These are phyloP conservation scores for Boletus coccyginus DNA, from an alignment of 768 basidiomycete genomes.

Conservation along the genomic window DNA sequence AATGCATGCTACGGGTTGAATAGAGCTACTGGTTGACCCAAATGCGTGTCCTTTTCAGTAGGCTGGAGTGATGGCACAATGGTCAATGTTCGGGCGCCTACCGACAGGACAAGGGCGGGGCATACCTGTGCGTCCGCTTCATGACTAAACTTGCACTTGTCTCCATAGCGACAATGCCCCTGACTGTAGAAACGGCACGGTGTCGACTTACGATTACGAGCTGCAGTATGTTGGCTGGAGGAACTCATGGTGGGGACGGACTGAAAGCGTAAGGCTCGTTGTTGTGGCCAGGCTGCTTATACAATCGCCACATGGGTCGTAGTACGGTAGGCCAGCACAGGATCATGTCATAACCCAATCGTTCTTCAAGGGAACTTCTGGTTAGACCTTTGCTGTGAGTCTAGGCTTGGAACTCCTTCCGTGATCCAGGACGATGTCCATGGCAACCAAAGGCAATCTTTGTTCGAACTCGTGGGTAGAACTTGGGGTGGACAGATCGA, in stretches of 20 bases:
- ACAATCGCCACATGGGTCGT: background rate
- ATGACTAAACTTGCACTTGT: slow-evolving; percentile 26
- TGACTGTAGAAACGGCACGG: slow-evolving; percentile 22
- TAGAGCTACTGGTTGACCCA: background rate
- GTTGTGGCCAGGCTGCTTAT: background rate
- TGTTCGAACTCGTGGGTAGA: too few species aligned
- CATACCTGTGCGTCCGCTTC: slow-evolving; percentile 7
- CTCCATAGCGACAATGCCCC: slow-evolving; percentile 28
- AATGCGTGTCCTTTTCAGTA: background rate
- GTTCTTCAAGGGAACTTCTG: too few species aligned
- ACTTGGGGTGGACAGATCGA: too few species aligned
- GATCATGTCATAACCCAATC: background rate
- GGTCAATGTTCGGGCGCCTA: background rate
- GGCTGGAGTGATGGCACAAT: too few species aligned
- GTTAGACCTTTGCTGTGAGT: too few species aligned
- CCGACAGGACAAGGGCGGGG: background rate
- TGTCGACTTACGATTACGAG: slow-evolving; percentile 1
- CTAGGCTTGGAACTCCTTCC: too few species aligned
- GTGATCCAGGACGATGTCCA: too few species aligned
- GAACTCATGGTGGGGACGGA: slow-evolving; percentile 11
- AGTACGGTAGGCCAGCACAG: background rate
- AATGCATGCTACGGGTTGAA: background rate
- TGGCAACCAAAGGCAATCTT: too few species aligned
- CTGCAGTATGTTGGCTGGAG: background rate
- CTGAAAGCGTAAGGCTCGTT: background rate